These are phyloP conservation scores for Eimeria acervulina DNA, from an alignment of 169 alveolate genomes.

Conservation along the genomic window DNA sequence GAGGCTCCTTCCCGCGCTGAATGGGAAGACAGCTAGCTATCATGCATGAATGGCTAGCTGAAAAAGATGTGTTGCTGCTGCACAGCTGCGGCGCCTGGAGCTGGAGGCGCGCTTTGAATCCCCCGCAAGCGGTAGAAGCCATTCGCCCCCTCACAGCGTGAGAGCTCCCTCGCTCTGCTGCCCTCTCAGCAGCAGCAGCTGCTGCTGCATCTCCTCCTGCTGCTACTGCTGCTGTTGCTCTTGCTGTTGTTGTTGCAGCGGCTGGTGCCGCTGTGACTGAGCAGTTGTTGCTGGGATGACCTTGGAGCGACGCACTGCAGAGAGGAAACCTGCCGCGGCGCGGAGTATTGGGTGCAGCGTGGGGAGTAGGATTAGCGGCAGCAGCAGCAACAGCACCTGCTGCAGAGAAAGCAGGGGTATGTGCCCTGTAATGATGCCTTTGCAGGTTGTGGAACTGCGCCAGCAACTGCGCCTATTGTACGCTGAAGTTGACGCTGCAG, in stretches of 20 bases:
- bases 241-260: background rate
- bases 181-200: background rate
- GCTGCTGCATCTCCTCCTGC: no score
- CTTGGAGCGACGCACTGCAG: background rate
- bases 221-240: background rate
- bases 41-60: background rate
- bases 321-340: background rate
- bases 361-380: background rate
- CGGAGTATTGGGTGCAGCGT: background rate
- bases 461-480: background rate
- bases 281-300: background rate
- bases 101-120: slow-evolving; percentile 35
- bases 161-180: background rate
- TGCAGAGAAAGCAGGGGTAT: background rate
- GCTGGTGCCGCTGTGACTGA: background rate
- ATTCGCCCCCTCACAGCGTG: background rate
- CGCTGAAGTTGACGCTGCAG: slow-evolving; percentile 42
- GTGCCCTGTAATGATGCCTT: background rate
- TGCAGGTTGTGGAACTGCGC: slow-evolving; percentile 15
- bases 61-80: background rate
- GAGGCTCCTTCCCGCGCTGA: background rate
- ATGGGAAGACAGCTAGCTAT: background rate
- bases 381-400: slow-evolving; percentile 15
- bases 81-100: slow-evolving; percentile 59
- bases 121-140: background rate